phyloP scores from a whole-genome alignment of 805 yeast species.

The Yamadazyma akitaensis region DNA sequence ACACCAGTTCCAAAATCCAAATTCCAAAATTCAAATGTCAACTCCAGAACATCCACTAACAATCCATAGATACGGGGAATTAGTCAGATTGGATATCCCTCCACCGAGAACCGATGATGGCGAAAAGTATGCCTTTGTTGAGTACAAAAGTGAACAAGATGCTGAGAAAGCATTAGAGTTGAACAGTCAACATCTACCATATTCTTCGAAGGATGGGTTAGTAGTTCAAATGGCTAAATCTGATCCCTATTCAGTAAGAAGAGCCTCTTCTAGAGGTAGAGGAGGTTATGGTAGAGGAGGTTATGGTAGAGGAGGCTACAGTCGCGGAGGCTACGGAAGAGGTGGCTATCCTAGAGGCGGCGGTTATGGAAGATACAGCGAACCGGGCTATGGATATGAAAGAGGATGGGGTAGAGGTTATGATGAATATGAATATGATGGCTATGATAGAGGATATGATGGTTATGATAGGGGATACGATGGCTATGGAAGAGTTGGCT shows the following conservation, averaged over 20 bases:
- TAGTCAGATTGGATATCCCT: slow-evolving; percentile 58
- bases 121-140: slow-evolving; percentile 62
- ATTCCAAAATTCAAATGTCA: neutral
- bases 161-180: slow-evolving; percentile 53
- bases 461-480: slow-evolving; percentile 17
- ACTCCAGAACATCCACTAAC: slow-evolving; percentile 6
- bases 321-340: slow-evolving; percentile 11
- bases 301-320: slow-evolving; percentile 15
- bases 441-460: slow-evolving; percentile 12
- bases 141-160: slow-evolving; percentile 49
- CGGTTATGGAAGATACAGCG: slow-evolving; percentile 14
- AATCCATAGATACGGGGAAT: slow-evolving; percentile 47
- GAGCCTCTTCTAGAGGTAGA: slow-evolving; percentile 31
- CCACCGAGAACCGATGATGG: slow-evolving; percentile 61
- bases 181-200: slow-evolving; percentile 43
- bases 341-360: slow-evolving; percentile 15
- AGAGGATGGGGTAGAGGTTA: slow-evolving; percentile 2
- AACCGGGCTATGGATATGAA: slow-evolving; percentile 13
- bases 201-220: slow-evolving; percentile 40
- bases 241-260: slow-evolving; percentile 45
- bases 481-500: slow-evolving; percentile 16
- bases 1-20: neutral
- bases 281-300: slow-evolving; percentile 15
- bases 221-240: slow-evolving; percentile 56
- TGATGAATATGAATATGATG: slow-evolving; percentile 11